Evolutionary conservation across 2,329 filamentous ascomycete species (phyloP).

Genomic region (Clarireedia paspali): DNA sequence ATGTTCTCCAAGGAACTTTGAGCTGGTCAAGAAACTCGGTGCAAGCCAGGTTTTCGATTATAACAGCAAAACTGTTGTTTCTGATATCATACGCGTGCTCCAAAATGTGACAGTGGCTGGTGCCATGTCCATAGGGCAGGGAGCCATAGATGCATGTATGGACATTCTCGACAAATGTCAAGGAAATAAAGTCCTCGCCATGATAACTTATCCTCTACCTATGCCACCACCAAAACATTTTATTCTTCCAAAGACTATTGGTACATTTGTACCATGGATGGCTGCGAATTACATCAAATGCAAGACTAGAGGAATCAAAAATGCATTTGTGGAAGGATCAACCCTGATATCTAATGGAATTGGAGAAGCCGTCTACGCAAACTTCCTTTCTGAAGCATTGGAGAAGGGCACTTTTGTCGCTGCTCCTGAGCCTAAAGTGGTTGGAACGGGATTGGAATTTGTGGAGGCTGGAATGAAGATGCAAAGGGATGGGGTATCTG

Average conservation of each 20-base stretch:
- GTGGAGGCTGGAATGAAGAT: slow-evolving; percentile 34
- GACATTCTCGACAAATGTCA: neutral
- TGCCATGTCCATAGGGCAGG: slow-evolving; percentile 10
- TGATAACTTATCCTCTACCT: slow-evolving; percentile 1
- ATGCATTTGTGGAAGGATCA: neutral
- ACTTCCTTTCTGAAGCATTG: slow-evolving; percentile 33
- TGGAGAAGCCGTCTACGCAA: slow-evolving; percentile 28
- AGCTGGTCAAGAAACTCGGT: slow-evolving; percentile 32
- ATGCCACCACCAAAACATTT: neutral
- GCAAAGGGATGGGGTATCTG: slow-evolving; percentile 12
- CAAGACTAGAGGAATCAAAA: neutral
- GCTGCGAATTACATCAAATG: neutral
- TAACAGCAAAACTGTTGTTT: slow-evolving; percentile 6
- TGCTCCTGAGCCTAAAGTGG: slow-evolving; percentile 32
- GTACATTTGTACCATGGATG: neutral
- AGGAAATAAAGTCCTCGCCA: neutral
- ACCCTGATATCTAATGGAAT: slow-evolving; percentile 7
- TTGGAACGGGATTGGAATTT: slow-evolving; percentile 34
- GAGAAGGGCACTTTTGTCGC: slow-evolving; percentile 28
- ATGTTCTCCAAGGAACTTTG: slow-evolving; percentile 28
- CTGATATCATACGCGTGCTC: slow-evolving; percentile 12
- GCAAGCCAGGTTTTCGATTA: slow-evolving; percentile 37
- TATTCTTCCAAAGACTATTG: neutral
- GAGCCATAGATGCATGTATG: slow-evolving; percentile 4
- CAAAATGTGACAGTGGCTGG: slow-evolving; percentile 27